Base-by-base conservation (phyloP, 2,329 filamentous ascomycete genomes). In the Colletotrichum spinosum region DNA sequence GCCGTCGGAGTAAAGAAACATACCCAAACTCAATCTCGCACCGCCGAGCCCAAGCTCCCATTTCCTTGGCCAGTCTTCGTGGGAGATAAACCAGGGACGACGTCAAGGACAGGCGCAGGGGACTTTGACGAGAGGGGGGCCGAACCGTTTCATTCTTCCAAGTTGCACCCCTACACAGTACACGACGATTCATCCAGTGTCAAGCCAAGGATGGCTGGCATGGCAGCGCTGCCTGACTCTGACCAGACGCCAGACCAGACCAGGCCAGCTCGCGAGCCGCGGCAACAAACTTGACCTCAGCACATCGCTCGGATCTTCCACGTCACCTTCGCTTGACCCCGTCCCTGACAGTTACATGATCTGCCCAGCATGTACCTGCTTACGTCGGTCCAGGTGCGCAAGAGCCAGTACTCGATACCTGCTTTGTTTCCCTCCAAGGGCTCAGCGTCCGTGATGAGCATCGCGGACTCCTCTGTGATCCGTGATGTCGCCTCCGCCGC, bases 401-500 rank as follows among this genome's bases (percentile, higher is more conserved):
- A 38, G 50, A 65, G 55, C 65, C 65, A 67, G 55, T 11, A 59
- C 55, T 59, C 65, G 65, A 65, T 50, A 67, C 65, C 50, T 67
- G 60, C 65, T 59, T 45, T 25, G 50, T 55, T 58, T 55, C 44
- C 53, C 25, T 25, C 49, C 25, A 44, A 41, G 52, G 48, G 51
- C 37, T 35, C 56, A 50, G 41, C 44, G 42, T 48, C 51, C 37
- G 59, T 67, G 51, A 56, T 25, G 52, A 42, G 35, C 17, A 34
- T 13, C 46, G n/a, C 45, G 62, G 62, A 53, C 62, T 62, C 52
- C 46, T 65, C 48, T 52, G 58, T 52, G 58, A 62, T 65, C 62
- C 52, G 58, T 61, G 62, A 65, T 65, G 57, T 65, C 62, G 62
- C 58, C 62, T 52, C 62, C 61, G 56, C 61, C 62, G 57, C 62